These are phyloP conservation scores for Thelonectria rubi DNA, from an alignment of 2,329 filamentous ascomycete species.

Conservation along the genomic window DNA sequence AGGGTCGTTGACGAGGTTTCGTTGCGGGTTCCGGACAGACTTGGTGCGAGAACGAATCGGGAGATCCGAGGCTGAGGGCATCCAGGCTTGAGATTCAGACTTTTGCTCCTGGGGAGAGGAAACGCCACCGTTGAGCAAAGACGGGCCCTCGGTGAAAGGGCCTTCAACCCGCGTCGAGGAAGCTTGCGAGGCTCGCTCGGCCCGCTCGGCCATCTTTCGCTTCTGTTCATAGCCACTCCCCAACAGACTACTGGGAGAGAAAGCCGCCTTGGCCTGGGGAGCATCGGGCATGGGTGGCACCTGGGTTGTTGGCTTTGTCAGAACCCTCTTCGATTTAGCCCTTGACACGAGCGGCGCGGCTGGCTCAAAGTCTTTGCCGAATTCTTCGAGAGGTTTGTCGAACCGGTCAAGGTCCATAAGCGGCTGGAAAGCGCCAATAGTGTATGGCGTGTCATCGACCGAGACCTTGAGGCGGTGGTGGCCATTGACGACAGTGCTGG, in stretches of 20 bases:
- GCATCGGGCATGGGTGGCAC: slow-evolving; percentile 22
- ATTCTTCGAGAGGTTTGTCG: slow-evolving; percentile 61
- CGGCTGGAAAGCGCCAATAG: slow-evolving; percentile 74
- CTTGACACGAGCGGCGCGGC: slow-evolving; percentile 28
- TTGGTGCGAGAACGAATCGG: slow-evolving; percentile 47
- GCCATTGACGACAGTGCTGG: slow-evolving; percentile 29
- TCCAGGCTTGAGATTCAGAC: slow-evolving; percentile 47
- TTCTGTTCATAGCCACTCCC: slow-evolving; percentile 57
- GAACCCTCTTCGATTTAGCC: slow-evolving; percentile 26
- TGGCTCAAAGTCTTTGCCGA: slow-evolving; percentile 54
- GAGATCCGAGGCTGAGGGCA: slow-evolving; percentile 51
- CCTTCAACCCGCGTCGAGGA: slow-evolving; percentile 37
- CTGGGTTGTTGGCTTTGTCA: slow-evolving; percentile 45
- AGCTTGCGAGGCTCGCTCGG: slow-evolving; percentile 39
- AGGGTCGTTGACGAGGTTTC: slow-evolving; percentile 30
- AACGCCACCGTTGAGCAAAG: slow-evolving; percentile 58
- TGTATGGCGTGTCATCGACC: slow-evolving; percentile 63
- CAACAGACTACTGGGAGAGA: slow-evolving; percentile 62
- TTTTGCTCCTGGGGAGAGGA: slow-evolving; percentile 38
- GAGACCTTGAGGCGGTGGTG: slow-evolving; percentile 49
- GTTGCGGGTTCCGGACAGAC: slow-evolving; percentile 34
- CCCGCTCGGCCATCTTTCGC: slow-evolving; percentile 51
- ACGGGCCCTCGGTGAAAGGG: slow-evolving; percentile 64
- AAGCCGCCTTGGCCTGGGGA: slow-evolving; percentile 50
- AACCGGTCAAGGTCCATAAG: slow-evolving; percentile 71